phyloP scores from a whole-genome alignment of 331 rosid species.

The Quercus phellos region DNA sequence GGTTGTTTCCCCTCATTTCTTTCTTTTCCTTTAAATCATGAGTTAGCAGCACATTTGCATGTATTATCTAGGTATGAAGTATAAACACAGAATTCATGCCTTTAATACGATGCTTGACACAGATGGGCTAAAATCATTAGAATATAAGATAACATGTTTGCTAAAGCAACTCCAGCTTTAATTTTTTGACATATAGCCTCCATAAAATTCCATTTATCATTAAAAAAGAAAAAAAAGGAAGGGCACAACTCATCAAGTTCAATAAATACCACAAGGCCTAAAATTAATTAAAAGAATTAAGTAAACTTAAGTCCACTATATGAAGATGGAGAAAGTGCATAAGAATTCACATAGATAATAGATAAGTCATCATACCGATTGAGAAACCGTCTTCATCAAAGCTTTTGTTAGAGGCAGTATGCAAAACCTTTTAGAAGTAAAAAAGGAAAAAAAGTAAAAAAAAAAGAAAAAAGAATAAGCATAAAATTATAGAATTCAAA shows the following conservation, averaged over 20 bases:
- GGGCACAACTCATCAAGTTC: neutral
- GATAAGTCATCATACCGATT: neutral
- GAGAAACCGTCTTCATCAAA: slow-evolving; percentile 2
- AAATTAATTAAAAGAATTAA: neutral
- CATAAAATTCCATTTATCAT: neutral
- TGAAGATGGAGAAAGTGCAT: neutral
- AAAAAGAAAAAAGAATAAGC: neutral
- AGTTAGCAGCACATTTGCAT: neutral
- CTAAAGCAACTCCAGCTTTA: neutral
- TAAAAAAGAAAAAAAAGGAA: neutral
- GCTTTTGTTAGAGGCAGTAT: slow-evolving; percentile 3
- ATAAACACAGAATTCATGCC: neutral
- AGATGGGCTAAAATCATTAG: too few species aligned
- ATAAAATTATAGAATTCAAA: neutral
- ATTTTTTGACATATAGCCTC: neutral
- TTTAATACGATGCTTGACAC: neutral
- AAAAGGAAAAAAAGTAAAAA: neutral
- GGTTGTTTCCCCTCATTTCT: neutral
- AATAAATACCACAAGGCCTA: neutral
- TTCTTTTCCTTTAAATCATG: neutral
- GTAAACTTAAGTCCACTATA: neutral
- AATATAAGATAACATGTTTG: neutral
- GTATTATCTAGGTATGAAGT: neutral
- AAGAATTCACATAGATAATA: neutral
- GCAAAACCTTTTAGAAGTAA: neutral